These are phyloP conservation scores for Globisporangium okanoganense DNA, from an alignment of 352 stramenopile genomes.

Conservation along the genomic window DNA sequence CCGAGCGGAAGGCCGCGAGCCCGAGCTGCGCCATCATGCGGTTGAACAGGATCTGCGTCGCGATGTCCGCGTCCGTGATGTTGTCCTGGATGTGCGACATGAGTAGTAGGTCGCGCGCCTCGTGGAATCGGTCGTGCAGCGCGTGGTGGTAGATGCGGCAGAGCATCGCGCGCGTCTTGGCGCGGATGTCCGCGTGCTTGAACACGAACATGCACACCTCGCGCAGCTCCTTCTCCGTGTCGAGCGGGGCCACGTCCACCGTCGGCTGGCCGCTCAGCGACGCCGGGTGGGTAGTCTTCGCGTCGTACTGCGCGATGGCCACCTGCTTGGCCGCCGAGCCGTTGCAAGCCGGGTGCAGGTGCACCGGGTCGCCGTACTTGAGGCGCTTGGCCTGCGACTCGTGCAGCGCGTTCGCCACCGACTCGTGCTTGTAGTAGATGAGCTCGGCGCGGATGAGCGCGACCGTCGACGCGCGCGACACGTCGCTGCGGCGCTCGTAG, in stretches of 20 bases:
- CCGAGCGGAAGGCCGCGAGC: slow-evolving; percentile 95
- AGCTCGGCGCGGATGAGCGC: slow-evolving; percentile 93
- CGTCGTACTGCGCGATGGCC: slow-evolving; percentile 50
- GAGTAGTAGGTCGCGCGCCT: slow-evolving; percentile 97
- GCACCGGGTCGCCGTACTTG: slow-evolving; percentile 79
- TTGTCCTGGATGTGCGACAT: slow-evolving; percentile 99
- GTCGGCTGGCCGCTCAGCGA: slow-evolving; percentile 69
- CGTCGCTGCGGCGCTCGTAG: slow-evolving; percentile 81
- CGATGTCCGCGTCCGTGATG: slow-evolving; percentile 90
- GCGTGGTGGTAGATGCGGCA: slow-evolving; percentile 98
- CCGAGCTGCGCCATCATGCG: slow-evolving; percentile 92
- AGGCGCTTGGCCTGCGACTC: slow-evolving; percentile 77
- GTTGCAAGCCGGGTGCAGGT: slow-evolving; percentile 88
- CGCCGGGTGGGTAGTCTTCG: slow-evolving; percentile 64
- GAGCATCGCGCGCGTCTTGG: slow-evolving; percentile 96
- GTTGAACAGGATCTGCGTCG: slow-evolving; percentile 98
- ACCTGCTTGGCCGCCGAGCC: slow-evolving; percentile 35
- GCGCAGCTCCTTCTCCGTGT: slow-evolving; percentile 81
- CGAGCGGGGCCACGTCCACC: slow-evolving; percentile 48
- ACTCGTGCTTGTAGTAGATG: slow-evolving; percentile 97
- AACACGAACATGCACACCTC: slow-evolving; percentile 93
- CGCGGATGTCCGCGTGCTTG: slow-evolving; percentile 89
- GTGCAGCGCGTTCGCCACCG: slow-evolving; percentile 79
- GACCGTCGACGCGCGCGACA: slow-evolving; percentile 78
- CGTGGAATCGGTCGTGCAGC: slow-evolving; percentile 97